Evolutionary conservation across 495 filamentous ascomycete genomes (phyloP).

Genomic region (Echria macrotheca): DNA sequence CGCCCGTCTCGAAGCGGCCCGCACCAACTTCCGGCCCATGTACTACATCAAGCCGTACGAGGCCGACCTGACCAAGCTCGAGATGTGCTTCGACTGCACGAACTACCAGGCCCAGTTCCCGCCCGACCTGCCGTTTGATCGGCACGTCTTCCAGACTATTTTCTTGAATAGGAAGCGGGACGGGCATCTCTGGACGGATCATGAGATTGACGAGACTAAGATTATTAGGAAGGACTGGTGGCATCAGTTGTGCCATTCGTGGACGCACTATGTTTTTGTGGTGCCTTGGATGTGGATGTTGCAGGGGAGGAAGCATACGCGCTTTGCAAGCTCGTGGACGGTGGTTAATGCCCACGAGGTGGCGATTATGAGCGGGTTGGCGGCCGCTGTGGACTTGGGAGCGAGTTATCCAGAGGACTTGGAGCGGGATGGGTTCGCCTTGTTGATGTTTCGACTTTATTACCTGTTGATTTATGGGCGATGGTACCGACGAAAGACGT

Average conservation of each 20-base stretch:
- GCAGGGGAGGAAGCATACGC: conserved; percentile 62
- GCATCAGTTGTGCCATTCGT: conserved; percentile 80
- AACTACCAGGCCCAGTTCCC: conserved; percentile 84
- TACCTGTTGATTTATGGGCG: conserved; percentile 36
- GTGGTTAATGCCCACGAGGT: conserved; percentile 84
- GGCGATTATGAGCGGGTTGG: conserved; percentile 70
- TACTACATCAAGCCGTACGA: conserved; percentile 71
- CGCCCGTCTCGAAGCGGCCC: conserved; percentile 25
- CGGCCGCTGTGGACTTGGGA: conserved; percentile 72
- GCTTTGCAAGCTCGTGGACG: conserved; percentile 72
- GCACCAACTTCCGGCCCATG: conserved; percentile 61
- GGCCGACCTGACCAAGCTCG: conserved; percentile 60
- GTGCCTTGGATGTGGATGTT: conserved; percentile 77
- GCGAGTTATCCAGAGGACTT: conserved; percentile 62
- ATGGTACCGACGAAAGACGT: conserved; percentile 34
- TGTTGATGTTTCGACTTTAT: conserved; percentile 42
- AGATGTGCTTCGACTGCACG: conserved; percentile 84
- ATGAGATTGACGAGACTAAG: conserved; percentile 62
- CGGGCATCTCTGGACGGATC: conserved; percentile 61
- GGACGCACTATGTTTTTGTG: conserved; percentile 73
- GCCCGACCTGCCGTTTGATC: conserved; percentile 24
- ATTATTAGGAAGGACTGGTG: conserved; percentile 74
- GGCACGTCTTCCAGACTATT: conserved; percentile 79
- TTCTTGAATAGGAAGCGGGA: conserved; percentile 66
- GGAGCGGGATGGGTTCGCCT: conserved; percentile 18